Evolutionary conservation across 345 rosid species (phyloP), one percentile per base, ranked within the genome.

Genomic region (Kandelia obovata): DNA sequence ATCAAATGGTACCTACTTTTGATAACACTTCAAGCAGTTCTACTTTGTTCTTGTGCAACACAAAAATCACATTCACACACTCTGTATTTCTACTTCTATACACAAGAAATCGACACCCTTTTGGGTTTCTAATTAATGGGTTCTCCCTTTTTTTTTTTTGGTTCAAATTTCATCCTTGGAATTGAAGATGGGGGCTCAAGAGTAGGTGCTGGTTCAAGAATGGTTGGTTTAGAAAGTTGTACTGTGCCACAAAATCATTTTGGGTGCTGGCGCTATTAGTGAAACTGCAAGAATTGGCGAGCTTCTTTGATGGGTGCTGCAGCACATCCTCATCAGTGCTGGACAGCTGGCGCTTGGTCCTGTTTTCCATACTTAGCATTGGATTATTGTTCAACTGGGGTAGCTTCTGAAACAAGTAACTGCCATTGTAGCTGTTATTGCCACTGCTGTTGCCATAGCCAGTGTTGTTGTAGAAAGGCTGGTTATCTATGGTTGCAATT

Each of bases 181-280:
- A 85, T 15, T 85, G 85, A 80, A 83, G 77, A 76, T 79, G 77
- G 61, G 84, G 87, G 70, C 81, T 82, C 77, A 84, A 63, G 26
- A 86, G 72, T 43, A 88, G 69, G 39, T 83, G 82, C 73, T 85
- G 94, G 68, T 79, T 82, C 77, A 80, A 76, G 75, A 81, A 77
- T 59, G 83, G 21, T 66, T 79, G 85, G 74, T 74, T 85, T 53
- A 81, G 67, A 52, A 79, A 82, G 78, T 53, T 79, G 80, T 79
- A 74, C 65, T 80, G 88, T 47, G 77, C 49, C 63, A 75, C 68
- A 63, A 11, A 19, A 43, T 81, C 89, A 69, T 61, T 60, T 61
- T 82, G 88, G 64, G 55, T 20, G 32, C 23, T 78, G 56, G 51
- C 71, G 68, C 52, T 76, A 68, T 74, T 86, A 53, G 67, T 82